Evolutionary conservation across 768 basidiomycete genomes (phyloP).

Genomic region (Agrocybe pediades): DNA sequence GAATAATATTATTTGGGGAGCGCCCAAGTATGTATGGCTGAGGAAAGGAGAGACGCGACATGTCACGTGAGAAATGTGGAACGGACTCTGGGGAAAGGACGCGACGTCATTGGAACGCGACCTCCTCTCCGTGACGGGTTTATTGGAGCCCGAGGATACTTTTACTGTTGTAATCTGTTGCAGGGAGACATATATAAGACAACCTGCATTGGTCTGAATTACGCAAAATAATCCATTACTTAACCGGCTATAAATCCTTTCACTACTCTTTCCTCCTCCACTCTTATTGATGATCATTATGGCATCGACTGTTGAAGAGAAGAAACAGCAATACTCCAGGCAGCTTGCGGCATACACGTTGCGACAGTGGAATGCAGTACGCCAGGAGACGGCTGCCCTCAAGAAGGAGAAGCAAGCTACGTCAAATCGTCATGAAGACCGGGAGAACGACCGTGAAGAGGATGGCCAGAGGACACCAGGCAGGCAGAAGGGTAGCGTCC

Average conservation of each 20-base stretch:
- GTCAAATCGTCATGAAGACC: neutral
- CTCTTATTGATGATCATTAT: constrained; percentile 16
- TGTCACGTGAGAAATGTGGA: constrained; percentile 16
- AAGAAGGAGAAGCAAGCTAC: constrained; percentile 5
- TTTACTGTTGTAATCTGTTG: constrained; percentile 1
- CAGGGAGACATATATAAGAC: constrained; percentile 18
- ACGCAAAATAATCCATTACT: neutral
- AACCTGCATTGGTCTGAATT: neutral
- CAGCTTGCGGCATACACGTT: constrained; percentile 44
- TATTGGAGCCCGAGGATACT: constrained; percentile 22
- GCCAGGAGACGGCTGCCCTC: constrained; percentile 10
- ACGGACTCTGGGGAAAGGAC: constrained; percentile 13
- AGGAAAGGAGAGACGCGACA: constrained; percentile 10
- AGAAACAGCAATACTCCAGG: constrained; percentile 38
- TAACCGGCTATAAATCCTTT: constrained; percentile 1
- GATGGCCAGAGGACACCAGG: neutral
- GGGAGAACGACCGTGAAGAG: constrained; percentile 1
- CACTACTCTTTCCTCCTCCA: constrained; percentile 1
- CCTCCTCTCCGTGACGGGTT: constrained; percentile 21
- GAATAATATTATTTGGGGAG: neutral
- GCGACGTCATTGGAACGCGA: constrained; percentile 25
- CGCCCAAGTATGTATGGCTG: neutral
- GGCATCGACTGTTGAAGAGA: constrained; percentile 37
- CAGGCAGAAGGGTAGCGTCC: neutral
- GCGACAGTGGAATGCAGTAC: constrained; percentile 39